These are phyloP conservation scores for Galium porrigens DNA, from an alignment of 305 asterid genomes.

Conservation along the genomic window DNA sequence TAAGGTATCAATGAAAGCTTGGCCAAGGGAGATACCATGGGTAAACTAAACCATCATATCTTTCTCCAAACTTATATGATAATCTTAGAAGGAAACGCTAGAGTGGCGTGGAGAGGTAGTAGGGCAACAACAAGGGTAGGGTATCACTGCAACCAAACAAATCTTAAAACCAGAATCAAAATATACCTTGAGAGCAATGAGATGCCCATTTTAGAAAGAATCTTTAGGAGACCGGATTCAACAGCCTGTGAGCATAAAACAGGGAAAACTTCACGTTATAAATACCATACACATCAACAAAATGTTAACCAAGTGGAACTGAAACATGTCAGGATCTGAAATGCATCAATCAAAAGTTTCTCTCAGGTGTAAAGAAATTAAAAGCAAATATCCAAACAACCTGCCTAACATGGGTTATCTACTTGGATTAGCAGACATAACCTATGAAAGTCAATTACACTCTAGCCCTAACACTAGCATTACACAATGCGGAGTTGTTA, in stretches of 20 bases:
- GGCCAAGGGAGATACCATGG: neutral
- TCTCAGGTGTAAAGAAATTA: neutral
- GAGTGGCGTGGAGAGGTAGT: neutral
- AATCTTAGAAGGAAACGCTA: neutral
- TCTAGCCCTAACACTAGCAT: neutral
- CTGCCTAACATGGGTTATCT: neutral
- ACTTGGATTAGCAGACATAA: neutral
- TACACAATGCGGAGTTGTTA: neutral
- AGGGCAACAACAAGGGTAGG: neutral
- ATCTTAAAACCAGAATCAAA: neutral
- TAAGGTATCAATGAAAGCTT: neutral
- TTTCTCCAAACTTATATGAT: neutral
- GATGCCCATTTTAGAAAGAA: conserved; percentile 98
- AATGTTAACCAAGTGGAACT: neutral
- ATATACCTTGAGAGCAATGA: conserved; percentile 85
- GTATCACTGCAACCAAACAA: neutral
- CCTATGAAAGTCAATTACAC: neutral
- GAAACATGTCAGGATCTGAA: neutral
- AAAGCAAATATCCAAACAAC: neutral
- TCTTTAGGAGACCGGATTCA: conserved; percentile 72
- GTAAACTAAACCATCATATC: neutral
- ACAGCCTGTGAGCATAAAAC: conserved; percentile 53
- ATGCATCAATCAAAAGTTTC: neutral
- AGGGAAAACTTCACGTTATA: conserved; percentile 9
- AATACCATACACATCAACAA: conserved; percentile 12